phyloP scores from a whole-genome alignment of 1,139 yeast species.

The Kurtzmaniella quercitrusa region DNA sequence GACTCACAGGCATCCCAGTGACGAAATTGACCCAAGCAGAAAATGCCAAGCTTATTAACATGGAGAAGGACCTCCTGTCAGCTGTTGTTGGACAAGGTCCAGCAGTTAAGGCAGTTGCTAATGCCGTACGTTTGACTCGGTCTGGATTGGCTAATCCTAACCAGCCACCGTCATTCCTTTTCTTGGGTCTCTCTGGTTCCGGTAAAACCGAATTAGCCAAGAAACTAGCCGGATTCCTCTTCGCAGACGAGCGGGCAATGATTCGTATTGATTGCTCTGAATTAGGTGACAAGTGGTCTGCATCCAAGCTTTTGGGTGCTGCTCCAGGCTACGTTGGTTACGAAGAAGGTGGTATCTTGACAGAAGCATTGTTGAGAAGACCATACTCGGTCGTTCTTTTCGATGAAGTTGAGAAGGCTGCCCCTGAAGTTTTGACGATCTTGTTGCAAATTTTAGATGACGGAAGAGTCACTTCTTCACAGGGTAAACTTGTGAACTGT shows the following conservation, averaged over 20 bases:
- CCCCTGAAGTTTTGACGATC: conserved; percentile 93
- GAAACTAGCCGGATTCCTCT: conserved; percentile 91
- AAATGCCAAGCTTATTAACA: conserved; percentile 84
- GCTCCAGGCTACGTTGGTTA: conserved; percentile 98
- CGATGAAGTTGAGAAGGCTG: conserved; percentile 99
- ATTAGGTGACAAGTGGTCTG: conserved; percentile 91
- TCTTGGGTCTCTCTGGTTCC: conserved; percentile 93
- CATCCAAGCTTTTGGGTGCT: conserved; percentile 91
- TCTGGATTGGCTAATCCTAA: conserved; percentile 96
- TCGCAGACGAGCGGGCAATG: conserved; percentile 95
- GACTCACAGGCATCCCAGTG: conserved; percentile 98
- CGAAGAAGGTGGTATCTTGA: conserved; percentile 95
- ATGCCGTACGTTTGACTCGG: conserved; percentile 87
- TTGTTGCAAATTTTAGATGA: conserved; percentile 91
- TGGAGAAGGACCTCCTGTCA: conserved; percentile 81
- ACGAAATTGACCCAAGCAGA: conserved; percentile 93
- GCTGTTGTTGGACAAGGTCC: conserved; percentile 95
- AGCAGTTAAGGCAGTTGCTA: conserved; percentile 94
- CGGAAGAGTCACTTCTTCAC: conserved; percentile 92
- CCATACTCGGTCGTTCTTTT: conserved; percentile 94
- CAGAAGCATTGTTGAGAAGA: conserved; percentile 84
- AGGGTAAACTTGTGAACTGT: conserved; percentile 90
- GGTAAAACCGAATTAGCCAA: conserved; percentile 98
- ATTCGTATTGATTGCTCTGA: conserved; percentile 97
- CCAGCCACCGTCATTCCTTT: conserved; percentile 93